These are phyloP conservation scores for Colletotrichum orbiculare DNA, from an alignment of 2,329 filamentous ascomycete genomes.

Conservation along the genomic window DNA sequence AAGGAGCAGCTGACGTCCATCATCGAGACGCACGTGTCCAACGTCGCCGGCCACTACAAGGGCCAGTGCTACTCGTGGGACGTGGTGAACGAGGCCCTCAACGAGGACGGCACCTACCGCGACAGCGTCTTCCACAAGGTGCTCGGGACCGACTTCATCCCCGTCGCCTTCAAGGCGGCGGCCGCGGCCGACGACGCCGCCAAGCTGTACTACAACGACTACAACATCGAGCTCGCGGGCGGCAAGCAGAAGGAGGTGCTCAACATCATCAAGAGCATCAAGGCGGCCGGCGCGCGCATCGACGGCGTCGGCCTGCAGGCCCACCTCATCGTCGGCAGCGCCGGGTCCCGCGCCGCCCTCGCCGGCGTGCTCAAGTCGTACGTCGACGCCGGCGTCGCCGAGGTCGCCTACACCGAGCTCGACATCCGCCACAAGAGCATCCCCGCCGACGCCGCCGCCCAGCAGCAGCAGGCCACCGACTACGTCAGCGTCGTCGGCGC, in stretches of 20 bases:
- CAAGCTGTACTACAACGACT: slow-evolving; percentile 53
- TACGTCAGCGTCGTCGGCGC: slow-evolving; percentile 51
- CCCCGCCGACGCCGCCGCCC: slow-evolving; percentile 51
- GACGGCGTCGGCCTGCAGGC: slow-evolving; percentile 64
- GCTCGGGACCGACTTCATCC: slow-evolving; percentile 58
- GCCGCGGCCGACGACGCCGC: slow-evolving; percentile 53
- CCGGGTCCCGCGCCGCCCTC: slow-evolving; percentile 52
- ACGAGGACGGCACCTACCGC: slow-evolving; percentile 54
- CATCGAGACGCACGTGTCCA: slow-evolving; percentile 63
- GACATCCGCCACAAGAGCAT: slow-evolving; percentile 59
- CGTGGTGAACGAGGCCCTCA: slow-evolving; percentile 60
- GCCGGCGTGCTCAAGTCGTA: slow-evolving; percentile 62
- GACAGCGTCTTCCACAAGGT: slow-evolving; percentile 54
- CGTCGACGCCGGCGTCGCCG: slow-evolving; percentile 56
- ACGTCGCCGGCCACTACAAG: slow-evolving; percentile 56
- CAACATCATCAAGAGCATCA: slow-evolving; percentile 48
- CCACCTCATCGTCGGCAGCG: slow-evolving; percentile 58
- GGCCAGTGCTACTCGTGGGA: slow-evolving; percentile 63
- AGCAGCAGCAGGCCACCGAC: slow-evolving; percentile 56
- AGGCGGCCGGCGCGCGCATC: slow-evolving; percentile 56
- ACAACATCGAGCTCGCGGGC: slow-evolving; percentile 59
- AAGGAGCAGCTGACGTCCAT: slow-evolving; percentile 43
- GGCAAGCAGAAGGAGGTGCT: slow-evolving; percentile 64
- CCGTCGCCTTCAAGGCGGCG: slow-evolving; percentile 56
- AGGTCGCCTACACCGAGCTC: slow-evolving; percentile 61